These are phyloP conservation scores for Botrytis deweyae DNA, from an alignment of 2,329 filamentous ascomycete genomes.

Conservation along the genomic window DNA sequence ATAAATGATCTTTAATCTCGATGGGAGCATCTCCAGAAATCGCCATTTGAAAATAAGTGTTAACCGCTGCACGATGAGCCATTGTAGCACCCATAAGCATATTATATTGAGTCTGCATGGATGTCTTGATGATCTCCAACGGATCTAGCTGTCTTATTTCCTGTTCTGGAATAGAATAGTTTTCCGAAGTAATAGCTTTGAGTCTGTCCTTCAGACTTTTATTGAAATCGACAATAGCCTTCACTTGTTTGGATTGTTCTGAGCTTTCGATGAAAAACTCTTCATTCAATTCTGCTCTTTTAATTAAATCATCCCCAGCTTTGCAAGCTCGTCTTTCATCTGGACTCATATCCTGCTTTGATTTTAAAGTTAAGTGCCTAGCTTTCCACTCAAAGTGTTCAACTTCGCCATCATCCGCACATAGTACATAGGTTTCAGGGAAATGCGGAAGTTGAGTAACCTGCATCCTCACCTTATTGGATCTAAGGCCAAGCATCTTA, in stretches of 20 bases:
- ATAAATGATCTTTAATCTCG: neutral
- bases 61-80: neutral
- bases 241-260: neutral
- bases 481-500: conserved; percentile 4
- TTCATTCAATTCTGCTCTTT: conserved; percentile 1
- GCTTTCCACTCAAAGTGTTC: neutral
- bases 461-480: neutral
- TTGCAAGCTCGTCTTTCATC: neutral
- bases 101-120: neutral
- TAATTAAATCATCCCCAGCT: neutral
- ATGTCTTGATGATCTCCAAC: neutral
- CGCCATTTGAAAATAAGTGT: neutral
- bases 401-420: neutral
- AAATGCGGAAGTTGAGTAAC: neutral
- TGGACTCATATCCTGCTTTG: conserved; percentile 4
- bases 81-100: neutral
- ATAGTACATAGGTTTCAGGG: neutral
- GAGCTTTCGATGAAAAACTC: neutral
- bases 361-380: neutral
- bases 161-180: neutral
- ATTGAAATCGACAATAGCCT: neutral
- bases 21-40: neutral
- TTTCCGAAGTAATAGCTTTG: neutral
- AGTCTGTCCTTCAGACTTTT: neutral
- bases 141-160: neutral